Evolutionary conservation across 495 filamentous ascomycete species (phyloP).

Genomic region (Aspergillus wentii): DNA sequence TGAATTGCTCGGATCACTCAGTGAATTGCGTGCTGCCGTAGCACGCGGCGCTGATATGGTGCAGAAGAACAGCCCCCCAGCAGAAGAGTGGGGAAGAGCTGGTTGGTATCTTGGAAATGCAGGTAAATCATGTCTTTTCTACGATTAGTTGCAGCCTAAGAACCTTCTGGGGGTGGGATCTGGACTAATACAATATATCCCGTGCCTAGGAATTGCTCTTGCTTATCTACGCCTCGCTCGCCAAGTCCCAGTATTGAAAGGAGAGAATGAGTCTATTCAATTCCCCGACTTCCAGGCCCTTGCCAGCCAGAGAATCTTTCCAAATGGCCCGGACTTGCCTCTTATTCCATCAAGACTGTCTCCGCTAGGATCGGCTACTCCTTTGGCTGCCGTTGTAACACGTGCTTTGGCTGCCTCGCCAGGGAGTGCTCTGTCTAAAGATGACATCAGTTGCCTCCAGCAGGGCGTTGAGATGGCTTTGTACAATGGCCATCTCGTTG

Average conservation of each 20-base stretch:
- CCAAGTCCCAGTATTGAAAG: conserved; percentile 20
- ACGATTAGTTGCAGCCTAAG: no score
- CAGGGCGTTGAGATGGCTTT: conserved; percentile 27
- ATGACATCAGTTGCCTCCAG: conserved; percentile 23
- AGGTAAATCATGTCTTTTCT: conserved; percentile 22
- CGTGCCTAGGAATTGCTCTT: conserved; percentile 28
- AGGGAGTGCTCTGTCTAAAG: conserved; percentile 10
- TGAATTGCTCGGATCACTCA: conserved; percentile 11
- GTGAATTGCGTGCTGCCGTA: conserved; percentile 25
- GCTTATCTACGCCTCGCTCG: conserved; percentile 34
- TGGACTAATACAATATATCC: no score
- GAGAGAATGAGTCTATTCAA: conserved; percentile 1
- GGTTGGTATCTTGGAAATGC: conserved; percentile 26
- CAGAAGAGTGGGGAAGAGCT: conserved; percentile 16
- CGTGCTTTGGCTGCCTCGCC: conserved; percentile 17
- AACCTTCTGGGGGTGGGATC: no score
- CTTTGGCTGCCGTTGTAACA: conserved; percentile 20
- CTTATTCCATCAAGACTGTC: conserved; percentile 26
- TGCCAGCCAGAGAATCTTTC: conserved; percentile 25
- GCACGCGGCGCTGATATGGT: conserved; percentile 22
- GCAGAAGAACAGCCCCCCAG: conserved; percentile 15
- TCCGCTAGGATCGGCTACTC: conserved; percentile 25
- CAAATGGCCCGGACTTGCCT: conserved; percentile 19
- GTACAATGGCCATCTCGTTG: conserved; percentile 24
- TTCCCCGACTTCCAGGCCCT: conserved; percentile 22